Evolutionary conservation across 495 filamentous ascomycete species (phyloP), one percentile per base, ranked within the genome.

Genomic region (Penicillium herquei): DNA sequence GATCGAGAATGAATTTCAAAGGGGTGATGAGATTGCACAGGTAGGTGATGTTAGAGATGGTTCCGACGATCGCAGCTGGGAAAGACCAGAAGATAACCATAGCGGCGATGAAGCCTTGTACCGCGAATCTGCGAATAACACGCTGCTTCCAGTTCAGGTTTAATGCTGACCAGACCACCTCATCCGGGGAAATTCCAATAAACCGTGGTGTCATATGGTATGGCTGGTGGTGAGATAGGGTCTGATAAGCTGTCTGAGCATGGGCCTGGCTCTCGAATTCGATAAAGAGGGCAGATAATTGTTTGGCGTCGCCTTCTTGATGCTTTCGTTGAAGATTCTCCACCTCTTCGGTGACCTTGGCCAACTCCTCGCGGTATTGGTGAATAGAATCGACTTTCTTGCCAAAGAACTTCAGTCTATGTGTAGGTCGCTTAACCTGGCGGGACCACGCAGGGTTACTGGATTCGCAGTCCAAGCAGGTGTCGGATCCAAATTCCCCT

Each of bases 81-180:
- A 96, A 86, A 4, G 91, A 89, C 90, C 90, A 96, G 72, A 96
- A 96, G 56, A 96, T 81, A 61, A 96, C 87, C 68, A 95, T 70
- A 32, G 82, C 89, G 16, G 77, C 74, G 55, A 96, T 84, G 61
- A 88, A 86, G 35, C 79, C 85, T 39, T 84, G 75, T 10, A 88
- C 85, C 12, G 77, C 73, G 46, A 88, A 83, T 60, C 80, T 76
- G 48, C 90, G 88, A 26, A 91, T 62, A 46, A 92, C 79, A 16
- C 81, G 74, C 65, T 93, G 87, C 86, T 87, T 92, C 90, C 90
- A 95, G 45, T 84, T 86, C 54, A 96, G 85, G 47, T 82, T 79
- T 45, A 96, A 71, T 16, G 91, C 87, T 21, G 75, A 82, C 92
- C 92, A 96, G 56, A 96, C 84, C 40, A 96, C 78, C 62, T 96